A percentile compares a stretch with the other conserved stretches of the same genome.
These are phyloP conservation scores for Globisporangium nagaii DNA, from an alignment of 352 stramenopile genomes.

Conservation along the genomic window DNA sequence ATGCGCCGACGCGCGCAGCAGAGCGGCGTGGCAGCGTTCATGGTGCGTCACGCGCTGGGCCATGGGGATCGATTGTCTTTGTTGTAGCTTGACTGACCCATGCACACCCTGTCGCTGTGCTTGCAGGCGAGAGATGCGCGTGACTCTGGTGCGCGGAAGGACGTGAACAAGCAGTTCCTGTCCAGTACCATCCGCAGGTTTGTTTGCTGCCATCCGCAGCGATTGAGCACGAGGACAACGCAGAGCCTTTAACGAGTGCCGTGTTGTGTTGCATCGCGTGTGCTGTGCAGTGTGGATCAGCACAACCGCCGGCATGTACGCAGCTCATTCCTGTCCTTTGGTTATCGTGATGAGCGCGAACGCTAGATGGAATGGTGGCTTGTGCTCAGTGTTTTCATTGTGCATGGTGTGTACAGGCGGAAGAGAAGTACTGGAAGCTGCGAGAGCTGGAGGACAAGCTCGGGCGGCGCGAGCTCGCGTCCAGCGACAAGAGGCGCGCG, in stretches of 20 bases:
- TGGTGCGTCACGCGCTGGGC: too few relatives aligned
- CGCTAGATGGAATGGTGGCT: too few relatives aligned
- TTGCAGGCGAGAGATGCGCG: slow-evolving; percentile 17
- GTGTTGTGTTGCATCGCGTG: background rate
- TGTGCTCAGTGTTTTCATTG: background rate
- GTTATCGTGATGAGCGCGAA: background rate
- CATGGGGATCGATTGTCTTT: too few relatives aligned
- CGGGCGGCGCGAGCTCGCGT: background rate
- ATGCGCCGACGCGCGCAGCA: slow-evolving; percentile 27
- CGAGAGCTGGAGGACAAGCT: slow-evolving; percentile 33
- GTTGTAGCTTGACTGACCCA: too few relatives aligned
- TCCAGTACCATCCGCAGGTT: slow-evolving; percentile 57
- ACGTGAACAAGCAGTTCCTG: slow-evolving; percentile 71
- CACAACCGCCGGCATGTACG: slow-evolving; percentile 58
- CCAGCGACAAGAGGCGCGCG: background rate
- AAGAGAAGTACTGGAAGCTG: slow-evolving; percentile 58
- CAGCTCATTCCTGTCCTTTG: background rate
- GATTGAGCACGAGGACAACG: too few relatives aligned
- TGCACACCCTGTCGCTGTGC: background rate
- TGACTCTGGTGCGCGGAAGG: slow-evolving; percentile 21
- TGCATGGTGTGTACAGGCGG: slow-evolving; percentile 18
- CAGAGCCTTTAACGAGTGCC: background rate
- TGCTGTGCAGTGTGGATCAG: slow-evolving; percentile 30
- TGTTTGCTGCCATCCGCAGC: background rate
- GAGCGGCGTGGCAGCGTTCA: slow-evolving; percentile 44